Percentiles rank a stretch among this genome's conserved stretches.
Conservation (phyloP, 2,329 filamentous ascomycete genomes). For the Rhynchosporium graminicola region DNA sequence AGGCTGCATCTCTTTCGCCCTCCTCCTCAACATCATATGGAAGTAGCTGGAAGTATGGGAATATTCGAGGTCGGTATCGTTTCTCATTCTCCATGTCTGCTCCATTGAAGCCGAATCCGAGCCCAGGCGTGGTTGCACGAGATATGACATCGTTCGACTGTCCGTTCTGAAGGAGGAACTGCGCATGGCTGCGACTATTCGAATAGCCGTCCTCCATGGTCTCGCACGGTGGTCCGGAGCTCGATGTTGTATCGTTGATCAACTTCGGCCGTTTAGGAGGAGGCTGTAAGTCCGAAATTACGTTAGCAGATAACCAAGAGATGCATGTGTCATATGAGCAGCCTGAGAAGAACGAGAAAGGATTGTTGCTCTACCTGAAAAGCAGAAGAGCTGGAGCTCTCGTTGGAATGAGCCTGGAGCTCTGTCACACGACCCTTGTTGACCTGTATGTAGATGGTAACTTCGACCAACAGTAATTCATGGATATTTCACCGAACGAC, state of each 20-base stretch:
- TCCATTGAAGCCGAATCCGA: slow-evolving; percentile 51
- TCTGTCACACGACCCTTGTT: slow-evolving; percentile 24
- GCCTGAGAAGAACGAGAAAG: background rate
- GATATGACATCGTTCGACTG: slow-evolving; percentile 67
- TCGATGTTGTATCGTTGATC: slow-evolving; percentile 13
- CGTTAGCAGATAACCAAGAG: slow-evolving; percentile 22
- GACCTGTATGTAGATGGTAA: slow-evolving; percentile 3
- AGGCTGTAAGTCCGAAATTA: slow-evolving; percentile 17
- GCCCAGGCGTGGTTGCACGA: slow-evolving; percentile 80
- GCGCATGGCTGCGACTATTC: slow-evolving; percentile 37
- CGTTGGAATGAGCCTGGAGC: slow-evolving; percentile 18
- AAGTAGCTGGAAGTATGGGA: slow-evolving; percentile 86
- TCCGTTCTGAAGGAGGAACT: slow-evolving; percentile 34
- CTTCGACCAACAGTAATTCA: slow-evolving; percentile 21
- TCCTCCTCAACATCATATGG: slow-evolving; percentile 88
- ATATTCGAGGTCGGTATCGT: slow-evolving; percentile 82
- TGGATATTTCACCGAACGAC: slow-evolving; percentile 12
- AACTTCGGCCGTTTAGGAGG: slow-evolving; percentile 25
- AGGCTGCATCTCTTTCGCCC: slow-evolving; percentile 71
- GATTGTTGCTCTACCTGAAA: slow-evolving; percentile 20
- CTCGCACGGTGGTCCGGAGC: slow-evolving; percentile 5
- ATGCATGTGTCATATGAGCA: slow-evolving; percentile 18
- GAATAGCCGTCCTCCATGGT: slow-evolving; percentile 38
- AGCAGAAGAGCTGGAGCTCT: slow-evolving; percentile 18
- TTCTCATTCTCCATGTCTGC: slow-evolving; percentile 56